Evolutionary conservation across 805 yeast species (phyloP).

Genomic region (Metschnikowia picachoensis): DNA sequence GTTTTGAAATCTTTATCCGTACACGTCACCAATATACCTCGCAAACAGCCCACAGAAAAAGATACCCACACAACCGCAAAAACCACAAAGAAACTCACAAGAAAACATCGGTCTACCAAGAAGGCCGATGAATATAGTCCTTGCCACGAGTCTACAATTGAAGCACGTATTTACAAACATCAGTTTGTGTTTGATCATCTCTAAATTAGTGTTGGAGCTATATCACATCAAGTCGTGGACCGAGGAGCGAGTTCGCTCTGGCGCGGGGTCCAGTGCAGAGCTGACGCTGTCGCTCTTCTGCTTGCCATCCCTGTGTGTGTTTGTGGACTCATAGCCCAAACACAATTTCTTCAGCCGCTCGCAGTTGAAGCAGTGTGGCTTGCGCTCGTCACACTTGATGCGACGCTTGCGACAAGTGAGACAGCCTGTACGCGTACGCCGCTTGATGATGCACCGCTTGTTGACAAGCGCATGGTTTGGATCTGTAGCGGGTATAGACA

Average conservation of each 20-base stretch:
- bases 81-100: too few relatives aligned
- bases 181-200: too few relatives aligned
- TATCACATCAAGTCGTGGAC: constrained; percentile 11
- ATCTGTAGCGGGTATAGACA: constrained; percentile 7
- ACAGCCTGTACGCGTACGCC: constrained; percentile 73
- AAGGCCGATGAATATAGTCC: too few relatives aligned
- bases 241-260: constrained; percentile 4
- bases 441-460: constrained; percentile 45
- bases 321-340: constrained; percentile 52
- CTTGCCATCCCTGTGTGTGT: too few relatives aligned
- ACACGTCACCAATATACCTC: too few relatives aligned
- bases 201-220: too few relatives aligned
- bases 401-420: constrained; percentile 68
- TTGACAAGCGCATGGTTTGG: constrained; percentile 30
- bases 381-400: constrained; percentile 72
- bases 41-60: too few relatives aligned
- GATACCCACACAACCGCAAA: too few relatives aligned
- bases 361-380: constrained; percentile 67
- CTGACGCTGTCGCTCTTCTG: background rate
- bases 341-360: constrained; percentile 61
- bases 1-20: too few relatives aligned
- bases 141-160: too few relatives aligned
- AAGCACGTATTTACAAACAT: too few relatives aligned
- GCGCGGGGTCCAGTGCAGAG: background rate
- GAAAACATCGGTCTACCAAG: too few relatives aligned